Evolutionary conservation across 1,139 yeast species (phyloP).

Genomic region (Yamadazyma siamensis): DNA sequence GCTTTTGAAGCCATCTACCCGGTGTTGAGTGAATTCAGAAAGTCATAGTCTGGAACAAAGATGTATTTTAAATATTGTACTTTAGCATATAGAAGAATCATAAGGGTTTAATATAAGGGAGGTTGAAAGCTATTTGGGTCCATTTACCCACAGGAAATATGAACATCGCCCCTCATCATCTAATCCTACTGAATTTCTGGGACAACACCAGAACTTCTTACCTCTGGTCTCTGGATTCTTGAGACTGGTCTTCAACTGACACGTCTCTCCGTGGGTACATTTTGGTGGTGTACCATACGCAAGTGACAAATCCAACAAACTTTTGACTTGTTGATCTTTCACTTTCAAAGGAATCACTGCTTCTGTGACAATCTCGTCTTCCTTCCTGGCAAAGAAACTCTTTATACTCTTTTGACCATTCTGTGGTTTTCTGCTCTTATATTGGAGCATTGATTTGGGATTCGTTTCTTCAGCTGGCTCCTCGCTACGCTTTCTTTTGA

Average conservation of each 20-base stretch:
- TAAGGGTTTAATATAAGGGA: conserved; percentile 9
- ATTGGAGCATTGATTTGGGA: neutral
- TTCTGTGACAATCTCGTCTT: neutral
- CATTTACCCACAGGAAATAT: conserved; percentile 36
- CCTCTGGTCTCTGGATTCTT: conserved; percentile 47
- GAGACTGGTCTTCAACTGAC: conserved; percentile 48
- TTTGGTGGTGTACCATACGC: conserved; percentile 40
- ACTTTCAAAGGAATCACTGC: neutral
- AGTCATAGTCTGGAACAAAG: conserved; percentile 50
- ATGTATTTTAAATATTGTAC: conserved; percentile 7
- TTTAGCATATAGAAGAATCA: conserved; percentile 11
- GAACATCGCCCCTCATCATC: conserved; percentile 22
- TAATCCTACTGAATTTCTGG: conserved; percentile 17
- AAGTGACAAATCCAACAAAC: conserved; percentile 7
- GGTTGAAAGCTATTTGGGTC: conserved; percentile 1
- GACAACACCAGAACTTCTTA: conserved; percentile 59
- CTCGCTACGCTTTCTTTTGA: conserved; percentile 9
- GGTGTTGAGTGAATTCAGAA: conserved; percentile 95
- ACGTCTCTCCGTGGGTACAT: conserved; percentile 50
- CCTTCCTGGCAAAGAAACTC: conserved; percentile 12
- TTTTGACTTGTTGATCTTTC: neutral
- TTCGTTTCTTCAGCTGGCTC: conserved; percentile 1
- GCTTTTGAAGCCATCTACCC: conserved; percentile 98
- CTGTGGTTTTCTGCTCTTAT: conserved; percentile 6
- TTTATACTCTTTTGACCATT: conserved; percentile 15